Base-by-base conservation (phyloP, 208 protist species). In the Trypanosoma mega region DNA sequence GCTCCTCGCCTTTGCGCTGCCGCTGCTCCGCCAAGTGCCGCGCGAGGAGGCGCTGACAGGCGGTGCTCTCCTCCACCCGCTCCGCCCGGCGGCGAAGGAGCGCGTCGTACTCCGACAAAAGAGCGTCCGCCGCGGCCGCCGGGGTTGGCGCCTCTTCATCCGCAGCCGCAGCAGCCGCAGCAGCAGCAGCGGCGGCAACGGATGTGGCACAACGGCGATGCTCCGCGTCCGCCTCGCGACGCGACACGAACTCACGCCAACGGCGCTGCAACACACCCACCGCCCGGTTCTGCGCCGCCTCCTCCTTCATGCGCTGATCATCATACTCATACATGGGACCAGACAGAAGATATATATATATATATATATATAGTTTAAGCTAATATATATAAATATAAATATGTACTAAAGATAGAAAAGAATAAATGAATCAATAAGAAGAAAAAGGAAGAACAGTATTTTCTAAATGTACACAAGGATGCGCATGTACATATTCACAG, bases 21-120 rank as follows among this genome's bases (percentile, higher is more conserved):
- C 89, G 89, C 79, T 92, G 84, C 52, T 92, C 82, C 30, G 76
- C 74, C 44, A 94, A 87, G 76, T 93, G 76, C 23, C 78, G 72
- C 2, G 83, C 71, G 9, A 94, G 50, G n/a, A 76, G 46, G 11
- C 88, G 85, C 69, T 96, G 91, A 34, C 64, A 72, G 9, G 59
- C 55, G 1, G 86, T 34, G 72, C 91, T 94, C 16, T 61, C 67
- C 59, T 90, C 86, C 24, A 93, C 61, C 21, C 82, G 46, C 0
- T 34, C 54, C 27, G 77, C 72, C 20, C 87, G 75, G 63, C 80
- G 74, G 46, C 71, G 50, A n/a, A 88, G 52, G 23, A 93, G 76
- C 11, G 41, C n/a, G n/a, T 54, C 52, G 65, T 90, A 93, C 72
- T 93, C 78, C 3, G 55, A 44, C 23, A 95, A 26, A 7, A 81